Evolutionary conservation across 345 rosid genomes (phyloP).

Genomic region (Populus euphratica): DNA sequence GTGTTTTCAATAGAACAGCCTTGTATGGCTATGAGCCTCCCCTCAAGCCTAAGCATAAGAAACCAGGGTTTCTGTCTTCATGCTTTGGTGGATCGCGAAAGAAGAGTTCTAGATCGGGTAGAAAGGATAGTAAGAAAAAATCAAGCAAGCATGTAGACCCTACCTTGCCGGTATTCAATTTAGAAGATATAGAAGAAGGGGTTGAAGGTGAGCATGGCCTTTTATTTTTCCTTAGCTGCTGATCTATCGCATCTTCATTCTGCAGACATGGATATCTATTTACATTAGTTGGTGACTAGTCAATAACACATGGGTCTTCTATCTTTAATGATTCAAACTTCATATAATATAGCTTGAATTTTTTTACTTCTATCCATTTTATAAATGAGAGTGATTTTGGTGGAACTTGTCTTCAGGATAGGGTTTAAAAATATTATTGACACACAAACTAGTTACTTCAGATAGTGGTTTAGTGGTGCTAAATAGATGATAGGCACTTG

Average conservation of each 20-base stretch:
- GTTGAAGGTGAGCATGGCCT: conserved; percentile 23
- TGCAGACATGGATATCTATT: neutral
- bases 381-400: neutral
- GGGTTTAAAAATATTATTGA: neutral
- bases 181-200: conserved; percentile 39
- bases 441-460: neutral
- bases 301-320: neutral
- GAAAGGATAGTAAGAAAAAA: conserved; percentile 23
- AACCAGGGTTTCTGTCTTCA: conserved; percentile 24
- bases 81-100: conserved; percentile 31
- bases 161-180: conserved; percentile 30
- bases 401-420: neutral
- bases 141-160: conserved; percentile 31
- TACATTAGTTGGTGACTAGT: neutral
- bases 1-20: conserved; percentile 38
- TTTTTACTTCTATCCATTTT: neutral
- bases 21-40: conserved; percentile 39
- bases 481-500: neutral
- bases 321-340: neutral
- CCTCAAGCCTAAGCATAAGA: conserved; percentile 30
- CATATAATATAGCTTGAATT: neutral
- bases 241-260: neutral
- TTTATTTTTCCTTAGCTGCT: neutral
- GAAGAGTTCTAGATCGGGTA: conserved; percentile 29
- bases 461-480: neutral